phyloP scores from a whole-genome alignment of 352 stramenopile species.

The Aphanomyces stellatus region DNA sequence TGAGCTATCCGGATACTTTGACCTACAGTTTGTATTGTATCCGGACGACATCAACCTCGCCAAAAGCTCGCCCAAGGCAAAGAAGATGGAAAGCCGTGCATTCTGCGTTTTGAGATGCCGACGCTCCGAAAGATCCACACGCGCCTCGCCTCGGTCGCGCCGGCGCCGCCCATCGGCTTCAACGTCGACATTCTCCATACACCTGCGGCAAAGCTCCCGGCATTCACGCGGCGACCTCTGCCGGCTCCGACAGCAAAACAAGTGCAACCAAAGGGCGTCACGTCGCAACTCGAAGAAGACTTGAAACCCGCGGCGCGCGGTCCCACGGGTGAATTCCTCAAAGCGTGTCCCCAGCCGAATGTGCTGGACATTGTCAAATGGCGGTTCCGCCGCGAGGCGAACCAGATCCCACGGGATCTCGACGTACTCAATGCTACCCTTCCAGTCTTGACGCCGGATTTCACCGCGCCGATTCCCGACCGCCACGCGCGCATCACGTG shows the following conservation, averaged over 20 bases:
- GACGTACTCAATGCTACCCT: neutral
- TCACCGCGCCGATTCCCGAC: neutral
- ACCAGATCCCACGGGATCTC: neutral
- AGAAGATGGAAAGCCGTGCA: neutral
- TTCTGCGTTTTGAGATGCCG: neutral
- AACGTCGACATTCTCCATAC: too few species aligned
- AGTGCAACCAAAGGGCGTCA: neutral
- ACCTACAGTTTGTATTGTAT: neutral
- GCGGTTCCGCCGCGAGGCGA: neutral
- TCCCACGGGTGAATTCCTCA: neutral
- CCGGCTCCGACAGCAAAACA: too few species aligned
- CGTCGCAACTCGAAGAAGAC: neutral
- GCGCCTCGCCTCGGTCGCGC: neutral
- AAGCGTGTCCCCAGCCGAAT: neutral
- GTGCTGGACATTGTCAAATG: neutral
- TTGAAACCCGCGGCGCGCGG: neutral
- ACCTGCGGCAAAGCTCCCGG: neutral
- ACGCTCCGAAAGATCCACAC: neutral
- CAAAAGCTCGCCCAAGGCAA: neutral
- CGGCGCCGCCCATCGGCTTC: neutral
- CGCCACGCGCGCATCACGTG: slow-evolving; percentile 25
- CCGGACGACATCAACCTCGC: neutral
- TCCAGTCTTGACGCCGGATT: slow-evolving; percentile 3
- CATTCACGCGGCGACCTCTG: too few species aligned
- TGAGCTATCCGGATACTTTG: neutral